phyloP scores from a whole-genome alignment of 208 protist species.

The Leishmania martiniquensis region DNA sequence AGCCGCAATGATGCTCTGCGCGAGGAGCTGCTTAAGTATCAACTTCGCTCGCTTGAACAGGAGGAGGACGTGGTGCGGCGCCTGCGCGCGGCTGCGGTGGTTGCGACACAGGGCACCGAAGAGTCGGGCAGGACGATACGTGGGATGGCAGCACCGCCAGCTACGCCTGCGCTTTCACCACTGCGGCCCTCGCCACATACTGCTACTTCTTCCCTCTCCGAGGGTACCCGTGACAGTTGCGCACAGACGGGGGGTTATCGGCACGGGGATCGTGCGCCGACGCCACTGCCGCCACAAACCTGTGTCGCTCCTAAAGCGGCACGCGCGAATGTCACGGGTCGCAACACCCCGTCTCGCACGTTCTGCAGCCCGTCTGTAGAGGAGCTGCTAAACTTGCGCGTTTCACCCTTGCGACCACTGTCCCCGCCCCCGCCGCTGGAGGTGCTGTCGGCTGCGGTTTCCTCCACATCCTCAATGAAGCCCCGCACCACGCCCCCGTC shows the following conservation, averaged over 20 bases:
- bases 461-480: background rate
- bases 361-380: slow-evolving; percentile 16
- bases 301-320: background rate
- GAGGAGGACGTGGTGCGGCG: slow-evolving; percentile 21
- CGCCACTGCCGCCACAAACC: background rate
- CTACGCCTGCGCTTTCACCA: background rate
- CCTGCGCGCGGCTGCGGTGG: background rate
- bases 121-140: background rate
- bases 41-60: slow-evolving; percentile 31
- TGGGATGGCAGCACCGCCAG: background rate
- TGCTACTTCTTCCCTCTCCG: background rate
- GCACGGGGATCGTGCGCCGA: background rate
- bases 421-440: background rate
- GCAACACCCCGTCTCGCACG: slow-evolving; percentile 2
- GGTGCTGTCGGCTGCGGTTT: background rate
- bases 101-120: background rate
- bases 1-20: slow-evolving; percentile 37
- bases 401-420: background rate
- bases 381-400: slow-evolving; percentile 2
- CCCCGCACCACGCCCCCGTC: background rate
- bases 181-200: background rate
- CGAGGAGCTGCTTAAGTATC: slow-evolving; percentile 30
- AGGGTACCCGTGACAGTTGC: too few species aligned
- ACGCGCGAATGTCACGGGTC: background rate
- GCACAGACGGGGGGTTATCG: background rate